A percentile compares a stretch with the other conserved stretches of the same genome.
phyloP scores from a whole-genome alignment of 2,329 filamentous ascomycete genomes.

The Ophiostoma quercus region DNA sequence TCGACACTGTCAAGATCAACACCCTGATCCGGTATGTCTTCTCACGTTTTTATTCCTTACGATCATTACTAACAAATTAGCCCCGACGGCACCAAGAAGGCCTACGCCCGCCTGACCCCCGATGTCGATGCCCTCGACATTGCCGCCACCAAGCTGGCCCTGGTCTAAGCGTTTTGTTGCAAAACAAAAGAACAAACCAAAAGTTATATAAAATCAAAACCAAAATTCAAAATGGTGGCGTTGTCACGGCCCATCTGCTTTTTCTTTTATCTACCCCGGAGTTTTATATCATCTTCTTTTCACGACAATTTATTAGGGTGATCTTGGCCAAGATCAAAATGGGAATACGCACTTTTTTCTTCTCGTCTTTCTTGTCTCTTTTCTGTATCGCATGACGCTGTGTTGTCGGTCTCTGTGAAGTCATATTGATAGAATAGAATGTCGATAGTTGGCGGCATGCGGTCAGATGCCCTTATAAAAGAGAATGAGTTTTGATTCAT shows the following conservation, averaged over 20 bases:
- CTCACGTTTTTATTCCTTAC: no score
- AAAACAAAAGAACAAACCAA: constrained; percentile 7
- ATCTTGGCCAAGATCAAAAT: constrained; percentile 18
- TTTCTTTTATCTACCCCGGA: constrained; percentile 6
- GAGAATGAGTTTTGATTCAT: constrained; percentile 7
- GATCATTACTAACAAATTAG: constrained; percentile 47
- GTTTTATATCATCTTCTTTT: constrained; percentile 5
- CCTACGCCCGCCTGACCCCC: constrained; percentile 87
- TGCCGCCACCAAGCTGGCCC: constrained; percentile 95
- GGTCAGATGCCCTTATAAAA: not conserved
- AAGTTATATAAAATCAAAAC: constrained; percentile 11
- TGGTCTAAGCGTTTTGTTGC: constrained; percentile 63
- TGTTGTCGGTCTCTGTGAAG: not conserved
- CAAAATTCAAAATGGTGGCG: constrained; percentile 18
- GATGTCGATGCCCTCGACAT: constrained; percentile 99
- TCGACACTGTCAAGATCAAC: constrained; percentile 98
- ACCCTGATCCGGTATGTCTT: constrained; percentile 81
- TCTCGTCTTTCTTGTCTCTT: not conserved
- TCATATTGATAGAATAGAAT: not conserved
- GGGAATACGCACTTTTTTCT: constrained; percentile 15
- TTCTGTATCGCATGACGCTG: not conserved
- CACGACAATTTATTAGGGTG: constrained; percentile 11
- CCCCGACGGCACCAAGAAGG: constrained; percentile 98
- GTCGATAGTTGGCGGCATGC: not conserved
- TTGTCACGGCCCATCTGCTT: constrained; percentile 4